Conservation (phyloP, 257 asterid genomes). For the Pogostemon cablin region DNA sequence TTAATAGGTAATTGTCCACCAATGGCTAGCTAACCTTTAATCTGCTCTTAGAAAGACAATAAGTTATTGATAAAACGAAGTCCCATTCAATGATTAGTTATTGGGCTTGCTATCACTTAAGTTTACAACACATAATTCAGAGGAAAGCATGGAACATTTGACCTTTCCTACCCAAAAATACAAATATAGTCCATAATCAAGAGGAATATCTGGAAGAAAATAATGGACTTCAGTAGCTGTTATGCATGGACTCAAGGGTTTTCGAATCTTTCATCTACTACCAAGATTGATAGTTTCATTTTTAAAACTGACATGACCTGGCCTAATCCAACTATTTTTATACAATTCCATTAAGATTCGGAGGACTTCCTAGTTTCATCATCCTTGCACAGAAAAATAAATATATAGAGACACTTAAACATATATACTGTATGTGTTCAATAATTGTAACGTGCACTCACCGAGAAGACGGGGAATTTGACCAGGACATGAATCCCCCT, state of each 20-base stretch:
- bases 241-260: too few species aligned
- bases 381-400: too few species aligned
- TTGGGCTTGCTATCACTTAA: neutral
- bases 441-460: constrained; percentile 39
- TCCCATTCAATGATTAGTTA: neutral
- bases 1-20: neutral
- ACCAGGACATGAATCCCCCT: constrained; percentile 64
- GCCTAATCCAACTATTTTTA: too few species aligned
- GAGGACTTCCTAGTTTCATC: too few species aligned
- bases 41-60: constrained; percentile 1
- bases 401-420: too few species aligned
- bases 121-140: neutral
- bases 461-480: constrained; percentile 98
- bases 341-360: too few species aligned
- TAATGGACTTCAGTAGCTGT: constrained; percentile 13
- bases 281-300: too few species aligned
- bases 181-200: constrained; percentile 5
- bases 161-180: constrained; percentile 10
- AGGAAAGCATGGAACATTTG: constrained; percentile 5
- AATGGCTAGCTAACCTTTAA: constrained; percentile 1
- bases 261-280: too few species aligned
- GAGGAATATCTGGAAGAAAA: constrained; percentile 20
- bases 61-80: neutral
- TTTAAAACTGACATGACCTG: too few species aligned
- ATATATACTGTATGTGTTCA: too few species aligned